Evolutionary conservation across 1,139 yeast species (phyloP).

Genomic region (Sugiyamaella novakii): DNA sequence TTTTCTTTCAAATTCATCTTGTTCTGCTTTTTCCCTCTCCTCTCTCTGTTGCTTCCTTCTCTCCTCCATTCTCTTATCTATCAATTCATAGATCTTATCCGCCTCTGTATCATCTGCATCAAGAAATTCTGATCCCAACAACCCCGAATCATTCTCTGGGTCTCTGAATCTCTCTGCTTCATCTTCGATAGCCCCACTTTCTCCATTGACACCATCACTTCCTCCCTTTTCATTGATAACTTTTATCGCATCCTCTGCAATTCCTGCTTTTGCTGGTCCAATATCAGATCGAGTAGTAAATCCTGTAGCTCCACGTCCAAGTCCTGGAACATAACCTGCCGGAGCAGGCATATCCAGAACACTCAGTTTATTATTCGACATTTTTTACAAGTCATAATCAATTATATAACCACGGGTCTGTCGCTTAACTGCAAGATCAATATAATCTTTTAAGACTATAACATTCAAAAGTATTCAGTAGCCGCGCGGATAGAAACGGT

Average conservation of each 20-base stretch:
- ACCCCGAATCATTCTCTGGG: conserved; percentile 47
- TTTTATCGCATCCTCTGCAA: conserved; percentile 41
- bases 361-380: conserved; percentile 20
- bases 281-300: conserved; percentile 82
- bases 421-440: no score
- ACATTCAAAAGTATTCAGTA: no score
- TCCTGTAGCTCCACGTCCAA: conserved; percentile 95
- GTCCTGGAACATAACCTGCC: conserved; percentile 85
- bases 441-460: no score
- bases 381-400: not conserved
- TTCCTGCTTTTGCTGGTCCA: conserved; percentile 49
- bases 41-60: conserved; percentile 44
- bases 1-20: conserved; percentile 34
- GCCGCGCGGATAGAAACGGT: no score
- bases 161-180: conserved; percentile 44
- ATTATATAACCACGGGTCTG: no score
- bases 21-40: conserved; percentile 39
- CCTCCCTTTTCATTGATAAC: conserved; percentile 43
- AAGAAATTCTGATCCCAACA: conserved; percentile 34
- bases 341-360: conserved; percentile 90
- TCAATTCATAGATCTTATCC: conserved; percentile 62
- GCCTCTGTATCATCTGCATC: conserved; percentile 70
- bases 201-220: conserved; percentile 38
- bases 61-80: conserved; percentile 59
- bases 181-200: conserved; percentile 43